Evolutionary conservation across 108 stramenopile species (phyloP), one percentile per base, ranked within the genome.

Genomic region (Epipyxis sp.): DNA sequence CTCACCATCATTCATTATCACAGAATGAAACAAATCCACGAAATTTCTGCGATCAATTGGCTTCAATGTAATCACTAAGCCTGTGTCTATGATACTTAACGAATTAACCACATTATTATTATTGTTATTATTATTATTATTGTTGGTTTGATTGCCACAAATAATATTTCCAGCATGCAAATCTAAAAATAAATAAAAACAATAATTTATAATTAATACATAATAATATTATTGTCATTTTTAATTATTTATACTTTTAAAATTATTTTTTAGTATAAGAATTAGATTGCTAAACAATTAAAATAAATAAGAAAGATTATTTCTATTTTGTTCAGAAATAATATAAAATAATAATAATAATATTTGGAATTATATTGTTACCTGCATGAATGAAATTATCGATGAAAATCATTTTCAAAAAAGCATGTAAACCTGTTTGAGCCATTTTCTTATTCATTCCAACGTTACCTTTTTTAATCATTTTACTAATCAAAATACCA

Each of bases 161-260:
- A 85, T 43, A 37, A 85, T 61, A 44, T 85, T 85, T 1, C 84
- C 84, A 2, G 84, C 83, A 59, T 85, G 84, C 39, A 85, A 80
- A 35, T 85, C 84, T 1, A 57, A 57, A 16, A 57, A 16, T 20
- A 25, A 57, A 16, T 20, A 16, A 57, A 16, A 57, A 25, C 20
- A 57, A 57, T 25, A 25, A 57, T 20, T 25, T 16, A 57, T 20
- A 16, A 57, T n/a, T n/a, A n/a, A n/a, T n/a, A n/a, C n/a, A n/a
- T n/a, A n/a, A n/a, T n/a, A n/a, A n/a, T n/a, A n/a, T n/a, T n/a
- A n/a, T n/a, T n/a, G n/a, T n/a, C n/a, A n/a, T n/a, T n/a, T n/a
- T n/a, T n/a, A n/a, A n/a, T n/a, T n/a, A n/a, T n/a, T n/a, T n/a
- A n/a, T n/a, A n/a, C n/a, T n/a, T n/a, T n/a, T n/a, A n/a, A n/a